These are phyloP conservation scores for Nelumbo lutea DNA, from an alignment of 164 flowering plant species.

Conservation along the genomic window DNA sequence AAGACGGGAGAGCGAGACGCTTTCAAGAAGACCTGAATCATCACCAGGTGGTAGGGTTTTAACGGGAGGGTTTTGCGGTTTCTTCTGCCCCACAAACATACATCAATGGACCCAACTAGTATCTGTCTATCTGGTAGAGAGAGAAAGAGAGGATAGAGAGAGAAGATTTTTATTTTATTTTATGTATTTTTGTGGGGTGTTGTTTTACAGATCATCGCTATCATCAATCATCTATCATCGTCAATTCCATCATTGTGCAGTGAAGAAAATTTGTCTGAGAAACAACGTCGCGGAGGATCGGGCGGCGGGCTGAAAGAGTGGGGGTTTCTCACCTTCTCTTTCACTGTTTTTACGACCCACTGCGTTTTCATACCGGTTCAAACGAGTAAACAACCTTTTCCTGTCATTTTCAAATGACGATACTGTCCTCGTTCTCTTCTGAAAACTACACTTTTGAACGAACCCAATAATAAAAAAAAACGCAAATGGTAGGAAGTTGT, in stretches of 20 bases:
- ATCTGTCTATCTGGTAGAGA: background rate
- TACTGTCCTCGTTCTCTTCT: too few species aligned
- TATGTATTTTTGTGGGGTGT: conserved; percentile 1
- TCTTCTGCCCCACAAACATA: conserved; percentile 42
- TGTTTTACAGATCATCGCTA: conserved; percentile 10
- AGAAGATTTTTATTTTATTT: conserved; percentile 2
- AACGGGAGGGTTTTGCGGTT: conserved; percentile 45
- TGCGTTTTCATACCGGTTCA: too few species aligned
- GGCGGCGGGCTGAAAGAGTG: conserved; percentile 29
- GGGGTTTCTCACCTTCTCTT: too few species aligned
- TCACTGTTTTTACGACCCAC: too few species aligned
- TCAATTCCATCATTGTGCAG: conserved; percentile 19
- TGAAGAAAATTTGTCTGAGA: conserved; percentile 52
- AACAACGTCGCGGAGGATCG: conserved; percentile 62
- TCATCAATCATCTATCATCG: too few species aligned
- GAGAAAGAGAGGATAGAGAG: conserved; percentile 13
- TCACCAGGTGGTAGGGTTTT: conserved; percentile 25
- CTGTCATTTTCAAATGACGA: too few species aligned
- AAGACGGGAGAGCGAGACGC: conserved; percentile 8
- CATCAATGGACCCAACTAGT: conserved; percentile 16
- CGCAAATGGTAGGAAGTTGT: too few species aligned
- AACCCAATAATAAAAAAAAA: too few species aligned
- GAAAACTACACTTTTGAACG: too few species aligned
- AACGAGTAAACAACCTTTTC: too few species aligned
- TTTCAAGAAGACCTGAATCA: conserved; percentile 2